Base-by-base conservation (phyloP, 2,329 filamentous ascomycete species). In the Penicillium sp. region DNA sequence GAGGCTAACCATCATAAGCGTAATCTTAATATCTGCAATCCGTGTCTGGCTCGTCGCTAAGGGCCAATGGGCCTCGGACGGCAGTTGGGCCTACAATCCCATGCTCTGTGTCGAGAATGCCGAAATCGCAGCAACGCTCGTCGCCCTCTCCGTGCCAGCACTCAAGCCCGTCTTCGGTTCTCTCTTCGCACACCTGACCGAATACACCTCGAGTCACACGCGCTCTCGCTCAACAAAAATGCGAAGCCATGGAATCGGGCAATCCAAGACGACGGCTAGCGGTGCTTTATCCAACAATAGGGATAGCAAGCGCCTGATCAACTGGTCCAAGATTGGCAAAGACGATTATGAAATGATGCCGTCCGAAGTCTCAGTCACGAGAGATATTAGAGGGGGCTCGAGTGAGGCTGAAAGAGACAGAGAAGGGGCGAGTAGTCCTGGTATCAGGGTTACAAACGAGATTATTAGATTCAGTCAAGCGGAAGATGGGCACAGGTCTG, bases 31-130 rank as follows among this genome's bases (percentile, higher is more conserved):
- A 24, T 82, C 80, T 1, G 70, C 77, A 14, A 64, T 77, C 13
- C 77, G 80, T 4, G 66, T 81, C 21, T 73, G 76, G 27, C 72
- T 83, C 14, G 79, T 82, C 1, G 76, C 80, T 39, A 60, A 69
- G 22, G 79, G 80, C 0, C 78, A 81, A 52, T 68, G 66, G 77
- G 68, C 77, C 27, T 52, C 68, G 2, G 80, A 82, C 60, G 68
- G 70, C 66, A 81, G 79, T 14, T 83, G 81, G 80, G 70, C 72
- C 22, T 83, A 83, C 61, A 76, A 80, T 49, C 77, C 79, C 0
- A 75, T 82, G 70, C 66, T 83, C 4, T 77, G 69, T 3, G 74
- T 82, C 4, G 80, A 83, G 63, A 77, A 77, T 2, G 75, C 80
- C 1, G 80, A 83, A 39, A 78, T 83, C 18, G 79, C 79, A 4